Percentiles rank a stretch among this genome's conserved stretches.
Evolutionary conservation across 345 rosid species (phyloP).

Genomic region (Eucalyptus regnans): DNA sequence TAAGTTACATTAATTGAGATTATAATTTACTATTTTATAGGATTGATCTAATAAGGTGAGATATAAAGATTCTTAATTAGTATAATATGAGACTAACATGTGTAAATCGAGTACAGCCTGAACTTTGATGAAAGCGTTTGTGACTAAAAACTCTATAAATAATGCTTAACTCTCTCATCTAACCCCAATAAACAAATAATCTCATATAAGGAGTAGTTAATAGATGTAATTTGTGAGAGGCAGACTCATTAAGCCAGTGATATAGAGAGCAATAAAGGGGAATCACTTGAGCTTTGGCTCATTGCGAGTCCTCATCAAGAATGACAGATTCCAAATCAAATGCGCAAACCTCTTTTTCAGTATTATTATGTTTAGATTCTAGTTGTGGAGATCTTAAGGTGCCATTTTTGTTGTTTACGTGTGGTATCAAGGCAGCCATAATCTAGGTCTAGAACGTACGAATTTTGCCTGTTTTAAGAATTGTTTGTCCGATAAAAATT

Average conservation of each 20-base stretch:
- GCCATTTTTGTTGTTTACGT: fast-evolving
- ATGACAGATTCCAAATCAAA: neutral
- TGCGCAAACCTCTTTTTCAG: fast-evolving
- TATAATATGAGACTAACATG: neutral
- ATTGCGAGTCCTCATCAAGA: neutral
- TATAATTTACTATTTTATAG: neutral
- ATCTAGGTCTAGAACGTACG: fast-evolving
- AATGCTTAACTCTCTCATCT: neutral
- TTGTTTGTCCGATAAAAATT: fast-evolving
- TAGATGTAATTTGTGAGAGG: too few relatives aligned
- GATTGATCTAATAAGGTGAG: neutral
- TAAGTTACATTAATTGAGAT: neutral
- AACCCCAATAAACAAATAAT: neutral
- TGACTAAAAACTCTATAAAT: neutral
- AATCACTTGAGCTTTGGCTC: neutral
- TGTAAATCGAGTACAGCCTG: fast-evolving
- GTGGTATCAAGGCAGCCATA: neutral
- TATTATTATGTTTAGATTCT: neutral
- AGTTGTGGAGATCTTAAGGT: neutral
- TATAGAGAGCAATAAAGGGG: neutral
- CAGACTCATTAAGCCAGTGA: fast-evolving
- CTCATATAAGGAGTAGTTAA: too few relatives aligned
- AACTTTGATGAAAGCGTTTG: fast-evolving
- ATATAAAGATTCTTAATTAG: neutral
- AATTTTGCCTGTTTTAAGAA: neutral